Conservation (phyloP, 148 eudicot species). For the Cornus controversa region DNA sequence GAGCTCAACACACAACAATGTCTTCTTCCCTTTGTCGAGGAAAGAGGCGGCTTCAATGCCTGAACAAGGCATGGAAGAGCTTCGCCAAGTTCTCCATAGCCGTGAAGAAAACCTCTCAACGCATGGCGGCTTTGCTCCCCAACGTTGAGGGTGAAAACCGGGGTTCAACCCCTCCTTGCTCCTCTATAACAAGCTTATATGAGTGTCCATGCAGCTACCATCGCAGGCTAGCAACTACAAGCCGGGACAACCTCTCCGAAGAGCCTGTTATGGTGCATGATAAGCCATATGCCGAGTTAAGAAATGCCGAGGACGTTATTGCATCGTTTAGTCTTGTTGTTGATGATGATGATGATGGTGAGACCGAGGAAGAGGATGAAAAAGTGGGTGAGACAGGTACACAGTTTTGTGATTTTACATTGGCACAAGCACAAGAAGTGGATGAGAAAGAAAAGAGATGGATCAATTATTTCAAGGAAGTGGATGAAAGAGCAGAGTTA, state of each 20-base stretch:
- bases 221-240: not conserved
- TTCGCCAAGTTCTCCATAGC: conserved; percentile 11
- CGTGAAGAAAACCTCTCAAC: not conserved
- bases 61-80: conserved; percentile 1
- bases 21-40: not conserved
- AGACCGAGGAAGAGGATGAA: not conserved
- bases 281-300: not conserved
- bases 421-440: too few relatives aligned
- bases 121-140: not conserved
- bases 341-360: too few relatives aligned
- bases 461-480: not conserved
- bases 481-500: not conserved
- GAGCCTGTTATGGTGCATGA: too few relatives aligned
- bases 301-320: not conserved
- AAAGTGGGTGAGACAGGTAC: too few relatives aligned
- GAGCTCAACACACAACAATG: not conserved
- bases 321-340: too few relatives aligned
- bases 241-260: too few relatives aligned
- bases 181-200: not conserved
- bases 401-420: too few relatives aligned
- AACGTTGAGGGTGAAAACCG: not conserved
- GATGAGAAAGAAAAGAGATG: too few relatives aligned
- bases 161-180: not conserved
- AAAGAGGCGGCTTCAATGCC: not conserved
- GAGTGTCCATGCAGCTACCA: conserved; percentile 4